phyloP scores from a whole-genome alignment of 2,329 filamentous ascomycete species.

The Cyphellophora europaea region DNA sequence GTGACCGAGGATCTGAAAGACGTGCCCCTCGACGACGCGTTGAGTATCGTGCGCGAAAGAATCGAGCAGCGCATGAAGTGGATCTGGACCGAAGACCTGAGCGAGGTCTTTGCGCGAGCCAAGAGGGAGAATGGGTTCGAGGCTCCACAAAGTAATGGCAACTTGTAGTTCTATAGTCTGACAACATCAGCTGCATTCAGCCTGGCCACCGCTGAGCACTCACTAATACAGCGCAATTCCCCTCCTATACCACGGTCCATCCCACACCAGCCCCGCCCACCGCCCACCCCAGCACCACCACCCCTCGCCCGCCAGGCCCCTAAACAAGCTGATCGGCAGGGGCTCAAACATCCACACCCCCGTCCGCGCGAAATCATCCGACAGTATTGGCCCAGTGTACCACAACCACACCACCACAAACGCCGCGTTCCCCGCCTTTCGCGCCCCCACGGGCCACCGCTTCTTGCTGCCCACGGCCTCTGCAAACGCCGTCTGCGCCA shows the following conservation, averaged over 20 bases:
- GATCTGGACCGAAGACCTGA: conserved; percentile 26
- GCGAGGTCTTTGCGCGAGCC: conserved; percentile 18
- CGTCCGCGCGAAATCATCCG: conserved; percentile 64
- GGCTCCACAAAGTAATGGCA: no score
- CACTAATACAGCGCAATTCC: conserved; percentile 29
- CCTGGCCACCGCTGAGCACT: no score
- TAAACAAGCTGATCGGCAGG: conserved; percentile 63
- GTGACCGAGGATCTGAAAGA: conserved; percentile 25
- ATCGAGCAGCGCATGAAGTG: conserved; percentile 23
- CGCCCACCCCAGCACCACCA: conserved; percentile 59
- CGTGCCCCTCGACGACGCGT: conserved; percentile 26
- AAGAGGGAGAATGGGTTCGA: no score
- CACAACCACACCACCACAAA: conserved; percentile 61
- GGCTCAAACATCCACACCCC: conserved; percentile 78
- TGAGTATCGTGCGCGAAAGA: conserved; percentile 23
- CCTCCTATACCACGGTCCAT: conserved; percentile 56
- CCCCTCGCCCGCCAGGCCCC: conserved; percentile 53
- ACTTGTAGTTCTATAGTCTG: no score
- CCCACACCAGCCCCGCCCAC: conserved; percentile 25
- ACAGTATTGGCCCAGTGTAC: conserved; percentile 54
- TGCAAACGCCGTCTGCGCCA: conserved; percentile 43
- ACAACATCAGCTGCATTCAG: no score
- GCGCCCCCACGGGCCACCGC: conserved; percentile 36
- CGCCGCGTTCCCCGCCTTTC: conserved; percentile 49
- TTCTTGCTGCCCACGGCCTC: conserved; percentile 24